Percentiles rank a stretch among this genome's conserved stretches.
These are phyloP conservation scores for Sparassis latifolia DNA, from an alignment of 1,284 basidiomycete species.

Conservation along the genomic window DNA sequence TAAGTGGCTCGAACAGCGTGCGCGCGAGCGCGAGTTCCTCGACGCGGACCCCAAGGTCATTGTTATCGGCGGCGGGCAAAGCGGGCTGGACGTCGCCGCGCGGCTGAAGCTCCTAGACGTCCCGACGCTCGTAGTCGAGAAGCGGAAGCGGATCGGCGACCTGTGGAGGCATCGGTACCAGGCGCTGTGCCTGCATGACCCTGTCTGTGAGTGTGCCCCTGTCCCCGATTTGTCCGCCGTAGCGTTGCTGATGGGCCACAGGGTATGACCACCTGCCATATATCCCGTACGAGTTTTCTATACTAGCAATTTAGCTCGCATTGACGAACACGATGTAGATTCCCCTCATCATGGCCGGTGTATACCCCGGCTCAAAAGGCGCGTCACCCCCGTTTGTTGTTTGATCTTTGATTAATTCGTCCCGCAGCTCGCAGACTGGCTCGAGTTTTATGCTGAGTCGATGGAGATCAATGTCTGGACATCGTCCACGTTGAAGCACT, in stretches of 20 bases:
- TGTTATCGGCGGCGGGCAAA: constrained; percentile 62
- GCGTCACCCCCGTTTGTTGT: not conserved
- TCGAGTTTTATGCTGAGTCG: constrained; percentile 58
- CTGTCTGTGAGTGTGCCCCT: constrained; percentile 46
- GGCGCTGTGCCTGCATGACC: constrained; percentile 56
- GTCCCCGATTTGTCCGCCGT: not conserved
- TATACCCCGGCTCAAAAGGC: constrained; percentile 53
- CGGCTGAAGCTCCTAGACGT: constrained; percentile 50
- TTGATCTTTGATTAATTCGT: not conserved
- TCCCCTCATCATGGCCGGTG: constrained; percentile 56
- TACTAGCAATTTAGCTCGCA: not conserved
- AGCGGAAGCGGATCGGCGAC: constrained; percentile 45
- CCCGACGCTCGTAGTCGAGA: constrained; percentile 47
- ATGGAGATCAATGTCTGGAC: constrained; percentile 67
- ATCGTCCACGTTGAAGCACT: constrained; percentile 39
- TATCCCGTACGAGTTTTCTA: constrained; percentile 21
- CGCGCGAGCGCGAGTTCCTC: constrained; percentile 34
- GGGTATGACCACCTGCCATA: constrained; percentile 57
- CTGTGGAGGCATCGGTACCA: constrained; percentile 57
- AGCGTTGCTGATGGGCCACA: constrained; percentile 11
- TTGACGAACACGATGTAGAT: constrained; percentile 26
- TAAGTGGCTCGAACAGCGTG: constrained; percentile 33
- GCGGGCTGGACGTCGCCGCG: constrained; percentile 55
- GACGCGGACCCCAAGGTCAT: constrained; percentile 39
- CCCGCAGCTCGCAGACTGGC: constrained; percentile 58